Evolutionary conservation across 345 rosid genomes (phyloP).

Genomic region (Murraya paniculata): DNA sequence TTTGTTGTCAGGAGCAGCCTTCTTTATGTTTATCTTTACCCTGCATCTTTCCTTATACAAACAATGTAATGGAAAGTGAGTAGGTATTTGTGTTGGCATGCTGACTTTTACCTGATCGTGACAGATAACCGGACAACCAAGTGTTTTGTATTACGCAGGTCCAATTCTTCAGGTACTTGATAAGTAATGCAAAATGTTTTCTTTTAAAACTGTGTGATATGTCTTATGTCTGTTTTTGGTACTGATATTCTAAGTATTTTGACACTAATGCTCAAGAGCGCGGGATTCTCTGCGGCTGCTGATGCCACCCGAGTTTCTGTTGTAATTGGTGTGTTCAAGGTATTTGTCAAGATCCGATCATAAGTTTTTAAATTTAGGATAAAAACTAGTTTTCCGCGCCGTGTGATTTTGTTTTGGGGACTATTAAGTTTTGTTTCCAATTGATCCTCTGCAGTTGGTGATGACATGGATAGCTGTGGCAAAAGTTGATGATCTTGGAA

Average conservation of each 20-base stretch:
- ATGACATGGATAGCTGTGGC: slow-evolving; percentile 90
- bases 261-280: slow-evolving; percentile 48
- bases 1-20: not conserved
- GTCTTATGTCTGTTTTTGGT: not conserved
- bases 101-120: slow-evolving; percentile 24
- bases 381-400: not conserved
- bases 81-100: slow-evolving; percentile 9
- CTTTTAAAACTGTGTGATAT: slow-evolving; percentile 5
- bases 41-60: not conserved
- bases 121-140: slow-evolving; percentile 99
- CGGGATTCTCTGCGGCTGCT: slow-evolving; percentile 97
- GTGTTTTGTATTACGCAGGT: slow-evolving; percentile 94
- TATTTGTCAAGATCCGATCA: slow-evolving; percentile 18
- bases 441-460: slow-evolving; percentile 44
- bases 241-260: slow-evolving; percentile 12
- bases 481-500: slow-evolving; percentile 88
- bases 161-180: slow-evolving; percentile 84
- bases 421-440: not conserved
- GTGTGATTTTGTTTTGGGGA: slow-evolving; percentile 1
- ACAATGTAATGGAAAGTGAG: not conserved
- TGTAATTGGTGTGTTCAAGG: slow-evolving; percentile 88
- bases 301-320: slow-evolving; percentile 96
- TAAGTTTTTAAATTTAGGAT: not conserved
- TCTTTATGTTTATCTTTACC: not conserved
- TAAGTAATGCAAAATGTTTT: slow-evolving; percentile 9